phyloP scores from a whole-genome alignment of 2,329 filamentous ascomycete genomes.

The Trichoderma gracile region DNA sequence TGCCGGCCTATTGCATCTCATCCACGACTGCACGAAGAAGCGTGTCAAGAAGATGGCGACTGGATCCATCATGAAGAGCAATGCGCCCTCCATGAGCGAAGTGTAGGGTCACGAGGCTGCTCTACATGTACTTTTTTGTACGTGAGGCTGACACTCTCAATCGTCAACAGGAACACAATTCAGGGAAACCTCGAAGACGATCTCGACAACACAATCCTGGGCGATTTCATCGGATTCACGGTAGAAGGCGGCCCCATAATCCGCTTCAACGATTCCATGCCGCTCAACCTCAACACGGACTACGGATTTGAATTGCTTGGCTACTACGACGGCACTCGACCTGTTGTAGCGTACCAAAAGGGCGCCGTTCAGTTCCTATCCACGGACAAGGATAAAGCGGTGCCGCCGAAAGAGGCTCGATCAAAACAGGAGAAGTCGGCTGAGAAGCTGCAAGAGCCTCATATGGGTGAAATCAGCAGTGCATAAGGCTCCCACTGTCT shows the following conservation, averaged over 20 bases:
- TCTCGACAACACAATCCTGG: conserved; percentile 39
- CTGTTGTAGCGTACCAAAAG: conserved; percentile 44
- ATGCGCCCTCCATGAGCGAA: conserved; percentile 45
- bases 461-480: neutral
- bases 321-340: conserved; percentile 37
- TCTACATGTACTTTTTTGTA: neutral
- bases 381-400: neutral
- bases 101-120: conserved; percentile 40
- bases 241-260: conserved; percentile 50
- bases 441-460: neutral
- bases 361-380: conserved; percentile 35
- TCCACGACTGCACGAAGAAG: conserved; percentile 45
- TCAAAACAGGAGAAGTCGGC: neutral
- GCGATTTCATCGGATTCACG: conserved; percentile 48
- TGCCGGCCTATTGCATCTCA: conserved; percentile 53
- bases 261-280: conserved; percentile 43
- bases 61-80: conserved; percentile 33
- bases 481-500: neutral
- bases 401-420: neutral
- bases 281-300: conserved; percentile 36
- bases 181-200: conserved; percentile 32
- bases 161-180: conserved; percentile 40
- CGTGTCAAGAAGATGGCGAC: conserved; percentile 39
- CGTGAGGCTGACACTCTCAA: neutral
- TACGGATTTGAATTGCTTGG: conserved; percentile 44